A percentile compares a stretch with the other conserved stretches of the same genome.
Conservation (phyloP, 192 early-diverging fungal genomes). For the Gamsiella multidivaricata region DNA sequence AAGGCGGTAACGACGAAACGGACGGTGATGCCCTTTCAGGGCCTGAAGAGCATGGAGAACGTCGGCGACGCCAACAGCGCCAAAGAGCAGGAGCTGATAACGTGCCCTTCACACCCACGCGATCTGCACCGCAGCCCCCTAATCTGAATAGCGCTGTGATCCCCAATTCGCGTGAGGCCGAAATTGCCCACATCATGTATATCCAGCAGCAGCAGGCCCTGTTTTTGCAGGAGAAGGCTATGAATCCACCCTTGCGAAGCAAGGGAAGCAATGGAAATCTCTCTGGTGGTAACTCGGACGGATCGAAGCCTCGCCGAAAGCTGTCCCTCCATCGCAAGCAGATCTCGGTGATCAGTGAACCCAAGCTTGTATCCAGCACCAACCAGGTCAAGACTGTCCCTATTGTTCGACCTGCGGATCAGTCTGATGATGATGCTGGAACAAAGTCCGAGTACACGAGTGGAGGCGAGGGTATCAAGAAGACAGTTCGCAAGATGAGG, state of each 20-base stretch:
- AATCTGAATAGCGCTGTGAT: slow-evolving; percentile 6
- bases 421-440: slow-evolving; percentile 48
- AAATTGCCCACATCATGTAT: slow-evolving; percentile 53
- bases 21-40: slow-evolving; percentile 49
- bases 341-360: slow-evolving; percentile 48
- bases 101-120: slow-evolving; percentile 31
- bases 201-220: slow-evolving; percentile 53
- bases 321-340: slow-evolving; percentile 43
- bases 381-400: slow-evolving; percentile 51
- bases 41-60: slow-evolving; percentile 35
- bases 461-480: slow-evolving; percentile 51
- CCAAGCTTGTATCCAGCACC: slow-evolving; percentile 41
- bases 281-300: slow-evolving; percentile 35
- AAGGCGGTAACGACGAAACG: slow-evolving; percentile 42
- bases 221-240: slow-evolving; percentile 51
- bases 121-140: slow-evolving; percentile 43
- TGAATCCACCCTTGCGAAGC: slow-evolving; percentile 34
- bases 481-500: slow-evolving; percentile 40
- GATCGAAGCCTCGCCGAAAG: slow-evolving; percentile 33
- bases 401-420: slow-evolving; percentile 48
- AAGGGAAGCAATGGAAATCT: slow-evolving; percentile 49
- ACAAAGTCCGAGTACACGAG: slow-evolving; percentile 48
- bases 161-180: slow-evolving; percentile 44
- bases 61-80: slow-evolving; percentile 18
- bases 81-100: slow-evolving; percentile 10